Base-by-base conservation (phyloP, 768 basidiomycete species). In the Polyporus arcularius region DNA sequence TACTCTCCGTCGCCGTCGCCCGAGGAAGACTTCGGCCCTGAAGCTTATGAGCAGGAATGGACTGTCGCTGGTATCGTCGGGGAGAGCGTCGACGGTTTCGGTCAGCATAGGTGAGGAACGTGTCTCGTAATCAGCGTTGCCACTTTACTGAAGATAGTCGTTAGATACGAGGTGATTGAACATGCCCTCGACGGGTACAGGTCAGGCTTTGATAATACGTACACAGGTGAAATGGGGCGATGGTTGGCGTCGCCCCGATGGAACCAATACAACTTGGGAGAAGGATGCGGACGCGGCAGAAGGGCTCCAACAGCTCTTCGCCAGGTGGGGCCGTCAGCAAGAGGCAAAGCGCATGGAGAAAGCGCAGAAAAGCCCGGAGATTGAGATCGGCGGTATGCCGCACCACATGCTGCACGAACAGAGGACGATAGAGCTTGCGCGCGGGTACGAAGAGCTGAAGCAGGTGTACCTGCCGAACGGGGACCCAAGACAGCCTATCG, bases 261-360 rank as follows among this genome's bases (percentile, higher is more conserved):
- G 80, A 0, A 81, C 85, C 7, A 82, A 80, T 62, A 80, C 79
- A 2, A 85, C 85, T 7, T 87, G 85, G 85, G 69, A 79, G 41
- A 71, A 69, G 26, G 21, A 26, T 26, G 21, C 21, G 21, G 21
- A 26, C 67, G 68, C 47, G 50, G 59, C 30, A 62, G 67, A 72
- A 35, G 35, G 35, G 6, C 60, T 57, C 4, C 6, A 40, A 5
- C 48, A 61, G 3, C 47, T 74, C 47, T 53, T 76, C 57, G 61
- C 35, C 15, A n/a, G 30, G 26, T 84, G 80, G 80, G 71, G 74
- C 10, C 57, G 52, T 15, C 53, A 42, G 9, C 78, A 80, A 55
- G 64, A 66, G 38, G 63, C 63, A n/a, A 63, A 65, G 21, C 75
- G 81, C 9, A 54, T 30, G 0, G 41, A 58, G 10, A 54, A 74